Evolutionary conservation across 345 rosid genomes (phyloP).

Genomic region (Salix udensis): DNA sequence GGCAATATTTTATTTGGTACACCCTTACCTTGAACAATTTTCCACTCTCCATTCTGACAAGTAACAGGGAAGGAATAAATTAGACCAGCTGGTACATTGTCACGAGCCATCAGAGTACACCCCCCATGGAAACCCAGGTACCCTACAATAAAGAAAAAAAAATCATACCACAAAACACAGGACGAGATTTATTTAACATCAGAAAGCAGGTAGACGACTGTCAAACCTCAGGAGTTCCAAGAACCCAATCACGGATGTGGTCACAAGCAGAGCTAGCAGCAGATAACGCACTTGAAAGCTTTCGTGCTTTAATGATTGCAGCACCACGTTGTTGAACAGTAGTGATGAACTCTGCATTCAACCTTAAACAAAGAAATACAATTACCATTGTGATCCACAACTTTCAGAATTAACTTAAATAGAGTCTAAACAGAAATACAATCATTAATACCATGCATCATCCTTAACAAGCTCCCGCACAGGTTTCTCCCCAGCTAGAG

Average conservation of each 20-base stretch:
- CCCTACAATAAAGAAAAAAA: conserved; percentile 45
- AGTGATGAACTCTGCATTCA: conserved; percentile 73
- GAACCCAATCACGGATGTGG: conserved; percentile 98
- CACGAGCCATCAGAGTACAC: conserved; percentile 97
- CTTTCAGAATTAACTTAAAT: neutral
- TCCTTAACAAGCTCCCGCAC: conserved; percentile 82
- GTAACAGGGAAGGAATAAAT: conserved; percentile 96
- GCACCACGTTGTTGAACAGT: conserved; percentile 99
- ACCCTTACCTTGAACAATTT: conserved; percentile 74
- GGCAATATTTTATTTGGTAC: neutral
- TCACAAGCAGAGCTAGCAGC: conserved; percentile 99
- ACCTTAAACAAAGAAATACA: conserved; percentile 42
- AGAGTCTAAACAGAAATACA: neutral
- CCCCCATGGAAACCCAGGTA: conserved; percentile 95
- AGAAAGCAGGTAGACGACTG: neutral
- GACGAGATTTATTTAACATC: neutral
- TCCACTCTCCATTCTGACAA: conserved; percentile 85
- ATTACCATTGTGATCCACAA: neutral
- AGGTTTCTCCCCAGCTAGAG: conserved; percentile 64
- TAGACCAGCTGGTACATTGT: conserved; percentile 89
- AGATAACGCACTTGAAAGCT: conserved; percentile 92
- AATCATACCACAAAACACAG: neutral
- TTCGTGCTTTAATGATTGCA: conserved; percentile 96
- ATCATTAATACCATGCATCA: conserved; percentile 62
- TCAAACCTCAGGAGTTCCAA: conserved; percentile 92